Evolutionary conservation across 2,329 filamentous ascomycete species (phyloP), one percentile per base, ranked within the genome.

Genomic region (Akanthomyces uredinophilus): DNA sequence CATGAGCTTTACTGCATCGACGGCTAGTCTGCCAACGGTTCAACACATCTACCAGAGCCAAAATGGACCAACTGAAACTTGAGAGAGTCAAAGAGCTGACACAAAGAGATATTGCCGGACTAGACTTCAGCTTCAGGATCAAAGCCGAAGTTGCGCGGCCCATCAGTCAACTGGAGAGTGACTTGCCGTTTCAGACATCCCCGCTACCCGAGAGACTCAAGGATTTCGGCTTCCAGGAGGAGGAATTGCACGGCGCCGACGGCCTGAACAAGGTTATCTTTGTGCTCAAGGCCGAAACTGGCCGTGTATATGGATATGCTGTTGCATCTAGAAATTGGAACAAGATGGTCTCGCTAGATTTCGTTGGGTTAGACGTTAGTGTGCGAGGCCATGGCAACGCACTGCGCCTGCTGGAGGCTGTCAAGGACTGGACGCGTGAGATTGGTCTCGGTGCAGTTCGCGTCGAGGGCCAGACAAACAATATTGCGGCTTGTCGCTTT

Each of bases 311-410:
- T 14, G 65, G 64, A 37, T 67, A 66, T 7, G 27, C 62, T 2
- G 47, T 64, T 37, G 66, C 66, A 8, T 52, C 60, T 5, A 64
- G 51, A 6, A 53, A 39, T 41, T 67, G 66, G 66, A 67, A 66
- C 27, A 65, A 61, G 35, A 65, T 67, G 66, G 66, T 63, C 4
- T 41, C 41, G 16, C 47, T 67, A 22, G 56, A 64, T 4, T 65
- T 58, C 13, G 63, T 67, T n/a, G 64, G 54, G 10, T 35, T 66
- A 3, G 65, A 67, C 44, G 62, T 50, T 35, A 63, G 51, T 29
- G 47, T 64, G 32, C 62, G 65, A 16, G 63, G 65, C 14, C 6
- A 43, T 1, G 65, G 65, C 14, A 64, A 67, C 3, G 65, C 59
- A 2, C 52, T 44, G 24, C 52, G 47, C 29, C 37, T 67, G 3